Evolutionary conservation across 78 protist genomes (phyloP).

Genomic region (Isochrysis galbana): DNA sequence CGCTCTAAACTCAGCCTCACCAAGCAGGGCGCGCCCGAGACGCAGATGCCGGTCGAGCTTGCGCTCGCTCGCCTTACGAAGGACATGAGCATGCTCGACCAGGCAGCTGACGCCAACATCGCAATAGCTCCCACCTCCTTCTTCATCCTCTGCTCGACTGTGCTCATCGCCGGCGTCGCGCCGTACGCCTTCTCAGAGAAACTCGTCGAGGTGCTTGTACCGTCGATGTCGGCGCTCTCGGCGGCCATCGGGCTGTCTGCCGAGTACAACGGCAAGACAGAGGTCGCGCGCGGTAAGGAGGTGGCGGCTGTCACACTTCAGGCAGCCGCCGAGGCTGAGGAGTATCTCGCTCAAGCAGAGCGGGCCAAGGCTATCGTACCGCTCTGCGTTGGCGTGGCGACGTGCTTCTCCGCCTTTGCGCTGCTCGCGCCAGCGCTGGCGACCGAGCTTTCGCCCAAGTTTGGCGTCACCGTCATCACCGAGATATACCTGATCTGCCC

Average conservation of each 20-base stretch:
- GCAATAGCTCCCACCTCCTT: background rate
- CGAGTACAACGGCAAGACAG: background rate
- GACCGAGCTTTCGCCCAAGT: background rate
- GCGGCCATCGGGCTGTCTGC: background rate
- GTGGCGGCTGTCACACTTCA: background rate
- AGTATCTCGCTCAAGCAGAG: background rate
- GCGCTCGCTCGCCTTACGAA: background rate
- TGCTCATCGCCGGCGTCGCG: background rate
- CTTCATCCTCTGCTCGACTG: background rate
- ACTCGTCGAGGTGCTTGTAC: constrained; percentile 2
- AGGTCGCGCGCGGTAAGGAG: constrained; percentile 13
- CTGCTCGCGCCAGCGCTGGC: constrained; percentile 5
- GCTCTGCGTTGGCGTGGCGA: background rate
- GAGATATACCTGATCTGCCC: background rate
- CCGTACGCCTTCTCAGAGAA: background rate
- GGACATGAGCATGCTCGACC: background rate
- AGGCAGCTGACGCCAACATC: background rate
- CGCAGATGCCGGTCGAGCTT: background rate
- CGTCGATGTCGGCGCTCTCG: constrained; percentile 12
- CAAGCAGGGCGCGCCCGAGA: too few relatives aligned
- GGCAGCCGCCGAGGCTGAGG: background rate
- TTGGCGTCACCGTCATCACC: too few relatives aligned
- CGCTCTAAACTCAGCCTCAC: too few relatives aligned
- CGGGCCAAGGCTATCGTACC: constrained; percentile 11
- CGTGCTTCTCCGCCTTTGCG: background rate